Percentiles rank a stretch among this genome's conserved stretches.
phyloP scores from a whole-genome alignment of 768 basidiomycete genomes.

The Flagelloscypha sp. region DNA sequence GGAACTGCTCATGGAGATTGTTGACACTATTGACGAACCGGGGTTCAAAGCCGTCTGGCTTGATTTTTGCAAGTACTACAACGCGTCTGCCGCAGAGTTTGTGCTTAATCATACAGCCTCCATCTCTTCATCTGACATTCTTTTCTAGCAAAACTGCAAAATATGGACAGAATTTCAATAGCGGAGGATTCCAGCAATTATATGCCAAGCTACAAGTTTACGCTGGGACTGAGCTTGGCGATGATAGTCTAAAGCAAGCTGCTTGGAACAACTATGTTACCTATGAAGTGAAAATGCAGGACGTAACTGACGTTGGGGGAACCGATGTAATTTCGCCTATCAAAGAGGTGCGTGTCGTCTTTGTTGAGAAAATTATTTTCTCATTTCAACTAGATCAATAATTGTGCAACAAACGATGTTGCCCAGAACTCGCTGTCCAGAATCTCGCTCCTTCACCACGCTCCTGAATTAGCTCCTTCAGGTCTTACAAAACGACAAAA shows the following conservation, averaged over 20 bases:
- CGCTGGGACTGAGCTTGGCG: slow-evolving; percentile 23
- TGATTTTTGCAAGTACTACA: slow-evolving; percentile 29
- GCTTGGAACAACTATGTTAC: slow-evolving; percentile 28
- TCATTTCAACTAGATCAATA: slow-evolving; percentile 21
- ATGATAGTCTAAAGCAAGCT: slow-evolving; percentile 22
- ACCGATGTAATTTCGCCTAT: too few relatives aligned
- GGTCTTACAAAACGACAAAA: background rate
- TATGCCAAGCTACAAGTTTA: slow-evolving; percentile 29
- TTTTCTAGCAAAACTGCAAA: slow-evolving; percentile 22
- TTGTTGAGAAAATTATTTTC: background rate
- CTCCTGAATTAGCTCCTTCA: slow-evolving; percentile 2
- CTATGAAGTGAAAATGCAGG: too few relatives aligned
- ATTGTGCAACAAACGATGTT: slow-evolving; percentile 29
- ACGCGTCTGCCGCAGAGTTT: slow-evolving; percentile 26
- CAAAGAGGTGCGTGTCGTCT: slow-evolving; percentile 33
- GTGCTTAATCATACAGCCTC: slow-evolving; percentile 4
- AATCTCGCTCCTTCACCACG: slow-evolving; percentile 22
- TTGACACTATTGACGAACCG: slow-evolving; percentile 30
- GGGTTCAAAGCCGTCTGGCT: slow-evolving; percentile 32
- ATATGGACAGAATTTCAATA: slow-evolving; percentile 26
- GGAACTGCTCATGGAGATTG: slow-evolving; percentile 32
- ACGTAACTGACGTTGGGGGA: too few relatives aligned
- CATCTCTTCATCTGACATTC: background rate
- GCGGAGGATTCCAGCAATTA: slow-evolving; percentile 25
- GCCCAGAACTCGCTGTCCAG: slow-evolving; percentile 24